Conservation (phyloP, 2,329 filamentous ascomycete genomes). For the Pseudonectria buxi region DNA sequence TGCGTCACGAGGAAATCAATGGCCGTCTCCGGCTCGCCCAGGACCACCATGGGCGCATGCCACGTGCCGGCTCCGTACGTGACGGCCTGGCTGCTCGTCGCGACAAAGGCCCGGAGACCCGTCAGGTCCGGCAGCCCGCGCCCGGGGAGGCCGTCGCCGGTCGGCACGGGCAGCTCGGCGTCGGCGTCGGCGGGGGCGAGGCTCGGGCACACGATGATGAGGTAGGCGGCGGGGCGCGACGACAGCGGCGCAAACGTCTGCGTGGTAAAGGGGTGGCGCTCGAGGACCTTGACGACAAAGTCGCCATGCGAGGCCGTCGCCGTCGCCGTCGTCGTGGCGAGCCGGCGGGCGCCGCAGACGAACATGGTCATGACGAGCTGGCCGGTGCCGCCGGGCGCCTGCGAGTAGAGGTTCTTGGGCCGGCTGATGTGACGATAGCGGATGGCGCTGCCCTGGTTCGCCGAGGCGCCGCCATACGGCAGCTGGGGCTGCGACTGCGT, state of each 20-base stretch:
- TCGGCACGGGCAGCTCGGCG: constrained; percentile 21
- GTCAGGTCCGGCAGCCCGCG: constrained; percentile 65
- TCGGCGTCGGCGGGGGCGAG: constrained; percentile 37
- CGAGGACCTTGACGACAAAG: constrained; percentile 66
- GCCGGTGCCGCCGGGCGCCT: constrained; percentile 49
- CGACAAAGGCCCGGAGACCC: constrained; percentile 70
- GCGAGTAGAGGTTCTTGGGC: constrained; percentile 63
- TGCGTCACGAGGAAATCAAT: constrained; percentile 88
- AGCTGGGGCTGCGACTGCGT: constrained; percentile 10
- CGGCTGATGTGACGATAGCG: constrained; percentile 79
- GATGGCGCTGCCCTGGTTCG: constrained; percentile 83
- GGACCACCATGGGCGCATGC: constrained; percentile 91
- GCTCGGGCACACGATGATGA: constrained; percentile 85
- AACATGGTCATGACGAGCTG: constrained; percentile 79
- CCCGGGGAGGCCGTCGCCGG: constrained; percentile 41
- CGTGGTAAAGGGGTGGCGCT: constrained; percentile 88
- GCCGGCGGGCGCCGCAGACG: constrained; percentile 52
- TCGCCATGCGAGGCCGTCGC: constrained; percentile 8
- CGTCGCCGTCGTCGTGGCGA: constrained; percentile 9
- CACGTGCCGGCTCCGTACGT: constrained; percentile 90
- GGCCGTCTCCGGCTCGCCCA: constrained; percentile 52
- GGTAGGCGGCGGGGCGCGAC: constrained; percentile 50
- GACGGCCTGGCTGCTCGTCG: constrained; percentile 71
- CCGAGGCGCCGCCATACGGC: constrained; percentile 47
- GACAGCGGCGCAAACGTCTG: constrained; percentile 85